phyloP scores from a whole-genome alignment of 768 basidiomycete species.

The Boletus rufocinnamomeus region DNA sequence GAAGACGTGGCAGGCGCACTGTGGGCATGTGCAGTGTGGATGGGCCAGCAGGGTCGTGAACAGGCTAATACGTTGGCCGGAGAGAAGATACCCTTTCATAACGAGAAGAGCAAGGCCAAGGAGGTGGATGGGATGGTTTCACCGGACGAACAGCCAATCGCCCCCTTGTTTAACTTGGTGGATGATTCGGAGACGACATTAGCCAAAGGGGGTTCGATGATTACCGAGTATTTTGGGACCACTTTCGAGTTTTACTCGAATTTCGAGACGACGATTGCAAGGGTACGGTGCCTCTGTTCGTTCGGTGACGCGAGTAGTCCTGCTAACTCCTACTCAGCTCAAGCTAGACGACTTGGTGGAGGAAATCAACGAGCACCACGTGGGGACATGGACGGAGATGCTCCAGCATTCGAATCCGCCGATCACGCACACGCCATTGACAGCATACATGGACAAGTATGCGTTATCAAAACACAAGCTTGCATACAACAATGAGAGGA shows the following conservation, averaged over 20 bases:
- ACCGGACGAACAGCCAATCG: conserved; percentile 57
- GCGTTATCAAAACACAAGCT: conserved; percentile 68
- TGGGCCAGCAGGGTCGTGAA: conserved; percentile 58
- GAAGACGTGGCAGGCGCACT: conserved; percentile 77
- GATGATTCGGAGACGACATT: conserved; percentile 77
- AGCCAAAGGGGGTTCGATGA: conserved; percentile 61
- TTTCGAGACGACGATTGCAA: conserved; percentile 64
- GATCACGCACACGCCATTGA: conserved; percentile 68
- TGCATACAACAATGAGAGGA: conserved; percentile 68
- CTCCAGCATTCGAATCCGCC: conserved; percentile 69
- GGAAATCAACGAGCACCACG: conserved; percentile 84
- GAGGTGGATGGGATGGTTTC: conserved; percentile 64
- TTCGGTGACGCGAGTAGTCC: background rate
- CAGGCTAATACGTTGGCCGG: conserved; percentile 61
- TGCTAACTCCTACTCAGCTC: conserved; percentile 42
- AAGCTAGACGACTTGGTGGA: conserved; percentile 70
- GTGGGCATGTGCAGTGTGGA: conserved; percentile 81
- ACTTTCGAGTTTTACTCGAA: conserved; percentile 80
- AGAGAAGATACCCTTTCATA: conserved; percentile 40
- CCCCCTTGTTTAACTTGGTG: conserved; percentile 83
- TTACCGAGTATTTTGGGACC: conserved; percentile 75
- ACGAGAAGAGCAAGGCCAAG: conserved; percentile 67
- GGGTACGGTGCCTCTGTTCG: conserved; percentile 42
- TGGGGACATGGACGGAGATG: conserved; percentile 83
- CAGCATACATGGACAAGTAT: conserved; percentile 78